These are phyloP conservation scores for Elsinoe australis DNA, from an alignment of 2,329 filamentous ascomycete genomes.

Conservation along the genomic window DNA sequence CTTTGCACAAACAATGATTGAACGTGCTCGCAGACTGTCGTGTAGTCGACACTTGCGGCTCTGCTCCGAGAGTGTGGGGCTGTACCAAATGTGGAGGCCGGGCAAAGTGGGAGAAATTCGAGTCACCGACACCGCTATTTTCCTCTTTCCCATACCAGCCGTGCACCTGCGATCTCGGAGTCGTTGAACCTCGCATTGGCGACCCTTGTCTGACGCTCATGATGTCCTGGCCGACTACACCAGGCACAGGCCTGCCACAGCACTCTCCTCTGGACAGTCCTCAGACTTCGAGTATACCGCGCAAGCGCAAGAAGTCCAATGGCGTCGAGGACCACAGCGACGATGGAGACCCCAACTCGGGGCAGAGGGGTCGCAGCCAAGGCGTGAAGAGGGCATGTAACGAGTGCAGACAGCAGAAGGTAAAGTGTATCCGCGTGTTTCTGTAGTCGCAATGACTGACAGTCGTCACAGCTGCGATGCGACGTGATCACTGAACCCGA, in stretches of 20 bases:
- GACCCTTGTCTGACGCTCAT: slow-evolving; percentile 4
- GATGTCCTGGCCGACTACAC: slow-evolving; percentile 15
- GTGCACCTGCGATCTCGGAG: slow-evolving; percentile 16
- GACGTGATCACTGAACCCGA: slow-evolving; percentile 70
- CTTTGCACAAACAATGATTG: too few species aligned
- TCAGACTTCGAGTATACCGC: slow-evolving; percentile 14
- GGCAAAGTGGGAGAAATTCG: background rate
- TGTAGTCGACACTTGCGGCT: background rate
- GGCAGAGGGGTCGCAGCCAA: slow-evolving; percentile 41
- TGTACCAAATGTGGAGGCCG: background rate
- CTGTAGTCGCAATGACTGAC: slow-evolving; percentile 19
- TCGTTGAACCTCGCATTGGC: slow-evolving; percentile 13
- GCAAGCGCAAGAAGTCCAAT: slow-evolving; percentile 21
- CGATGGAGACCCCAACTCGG: slow-evolving; percentile 9
- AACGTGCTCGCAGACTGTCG: too few species aligned
- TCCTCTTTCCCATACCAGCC: background rate
- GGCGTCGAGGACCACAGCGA: slow-evolving; percentile 18
- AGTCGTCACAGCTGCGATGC: slow-evolving; percentile 58
- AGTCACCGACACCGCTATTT: slow-evolving; percentile 16
- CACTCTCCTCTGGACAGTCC: slow-evolving; percentile 10
- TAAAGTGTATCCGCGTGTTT: slow-evolving; percentile 35
- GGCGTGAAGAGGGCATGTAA: slow-evolving; percentile 73
- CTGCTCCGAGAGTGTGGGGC: background rate
- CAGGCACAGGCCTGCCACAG: background rate
- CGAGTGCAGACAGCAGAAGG: slow-evolving; percentile 79